Base-by-base conservation (phyloP, 306 rosid genomes). In the Trifolium dubium region DNA sequence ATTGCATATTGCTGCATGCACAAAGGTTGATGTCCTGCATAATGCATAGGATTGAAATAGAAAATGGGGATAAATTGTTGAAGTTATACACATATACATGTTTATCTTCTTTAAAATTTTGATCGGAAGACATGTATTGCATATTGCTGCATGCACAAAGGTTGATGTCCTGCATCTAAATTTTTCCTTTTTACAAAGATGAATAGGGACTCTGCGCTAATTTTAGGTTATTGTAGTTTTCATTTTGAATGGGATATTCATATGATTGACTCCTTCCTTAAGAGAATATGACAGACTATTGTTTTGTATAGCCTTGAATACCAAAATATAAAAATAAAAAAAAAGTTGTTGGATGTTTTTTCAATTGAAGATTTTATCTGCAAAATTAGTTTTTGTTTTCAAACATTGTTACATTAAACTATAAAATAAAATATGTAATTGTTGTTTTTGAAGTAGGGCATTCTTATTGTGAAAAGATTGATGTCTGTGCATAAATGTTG, bases 171-270 rank as follows among this genome's bases (percentile, higher is more conserved):
- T n/a, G n/a, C n/a, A n/a, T n/a, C n/a, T n/a, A n/a, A n/a, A n/a
- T n/a, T n/a, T n/a, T n/a, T n/a, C n/a, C n/a, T n/a, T n/a, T n/a
- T n/a, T n/a, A n/a, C n/a, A n/a, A n/a, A n/a, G n/a, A n/a, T n/a
- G n/a, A n/a, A n/a, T n/a, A n/a, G n/a, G n/a, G n/a, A n/a, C n/a
- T 10, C 46, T 41, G 13, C 12, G 13, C 46, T 41, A 3, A 44
- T 43, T 44, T 58, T 44, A 34, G 50, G 62, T 43, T 72, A 32
- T 23, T 39, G 43, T 31, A 55, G 69, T 35, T 40, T 40, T 70
- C 30, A 29, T 13, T 51, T 37, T 35, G 2, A 50, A 68, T 58
- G 8, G 39, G 28, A 8, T 74, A 49, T 53, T 41, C 32, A 5
- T 40, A 39, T 62, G 11, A 18, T 15, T 61, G 44, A 54, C 37